Evolutionary conservation across 495 filamentous ascomycete species (phyloP).

Genomic region (Hypoxylon rickii): DNA sequence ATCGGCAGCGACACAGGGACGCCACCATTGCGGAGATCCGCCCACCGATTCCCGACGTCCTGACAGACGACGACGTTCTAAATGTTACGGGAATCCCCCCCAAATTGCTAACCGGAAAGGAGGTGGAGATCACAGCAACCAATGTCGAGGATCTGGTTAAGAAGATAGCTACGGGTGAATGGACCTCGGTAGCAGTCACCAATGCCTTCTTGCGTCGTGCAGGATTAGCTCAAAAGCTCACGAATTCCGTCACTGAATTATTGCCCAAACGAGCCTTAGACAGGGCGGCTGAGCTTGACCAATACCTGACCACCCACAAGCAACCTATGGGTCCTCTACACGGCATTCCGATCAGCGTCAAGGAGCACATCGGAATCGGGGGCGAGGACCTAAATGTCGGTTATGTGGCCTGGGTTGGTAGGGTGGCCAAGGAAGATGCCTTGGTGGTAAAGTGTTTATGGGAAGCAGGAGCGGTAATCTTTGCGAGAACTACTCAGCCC

Average conservation of each 20-base stretch:
- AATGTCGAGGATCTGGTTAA: slow-evolving; percentile 51
- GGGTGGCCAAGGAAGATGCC: slow-evolving; percentile 46
- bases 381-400: slow-evolving; percentile 55
- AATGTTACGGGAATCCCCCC: slow-evolving; percentile 50
- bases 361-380: slow-evolving; percentile 67
- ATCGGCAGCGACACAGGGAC: slow-evolving; percentile 51
- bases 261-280: slow-evolving; percentile 63
- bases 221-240: slow-evolving; percentile 46
- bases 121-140: slow-evolving; percentile 57
- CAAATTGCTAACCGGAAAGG: slow-evolving; percentile 52
- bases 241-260: slow-evolving; percentile 67
- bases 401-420: slow-evolving; percentile 53
- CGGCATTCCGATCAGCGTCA: slow-evolving; percentile 69
- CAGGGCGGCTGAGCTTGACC: slow-evolving; percentile 62
- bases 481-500: slow-evolving; percentile 60
- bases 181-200: slow-evolving; percentile 50
- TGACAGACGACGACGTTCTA: slow-evolving; percentile 39
- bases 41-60: slow-evolving; percentile 42
- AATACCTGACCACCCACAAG: slow-evolving; percentile 52
- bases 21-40: slow-evolving; percentile 42
- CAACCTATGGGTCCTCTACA: slow-evolving; percentile 65
- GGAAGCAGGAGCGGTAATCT: slow-evolving; percentile 54
- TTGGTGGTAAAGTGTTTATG: slow-evolving; percentile 52
- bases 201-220: slow-evolving; percentile 56
- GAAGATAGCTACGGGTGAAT: slow-evolving; percentile 38